Base-by-base conservation (phyloP, 345 rosid genomes). In the Salix arbutifolia region DNA sequence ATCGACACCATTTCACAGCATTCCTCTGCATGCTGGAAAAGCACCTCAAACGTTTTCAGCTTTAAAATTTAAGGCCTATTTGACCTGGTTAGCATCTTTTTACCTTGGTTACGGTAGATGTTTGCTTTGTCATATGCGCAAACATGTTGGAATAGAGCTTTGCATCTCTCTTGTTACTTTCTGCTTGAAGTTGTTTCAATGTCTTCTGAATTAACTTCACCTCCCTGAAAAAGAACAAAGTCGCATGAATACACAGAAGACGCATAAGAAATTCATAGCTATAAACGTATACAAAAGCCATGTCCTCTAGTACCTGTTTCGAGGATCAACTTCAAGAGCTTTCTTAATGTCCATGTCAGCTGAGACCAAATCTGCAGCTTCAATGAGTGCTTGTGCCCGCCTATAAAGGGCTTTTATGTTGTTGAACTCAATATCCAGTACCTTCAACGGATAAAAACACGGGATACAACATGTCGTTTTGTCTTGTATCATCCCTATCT, bases 401-500 rank as follows among this genome's bases (percentile, higher is more conserved):
- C 93, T 83, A 73, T 88, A 89, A 46, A 89, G 83, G 50, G 91
- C 93, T 80, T 89, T 89, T 73, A 85, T 73, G 71, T 89, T 89
- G 67, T 76, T 64, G 70, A 74, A 85, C 75, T 88, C 93, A 23
- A 79, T 65, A 46, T 84, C 91, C 74, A 89, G 81, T 53, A 88
- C 91, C 91, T 89, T 68, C 11, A 30, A 5, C 48, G 69, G 61
- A 81, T 64, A n/a, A 78, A 79, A 53, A 8, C 16, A 75, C 38
- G 33, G 42, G 74, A 23, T 46, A 75, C 72, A 37, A 56, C 64
- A n/a, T 58, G 26, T n/a, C 19, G 14, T 46, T 12, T 46, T 46
- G 52, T 46, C 52, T 46, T 46, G 18, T 46, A 46, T 46, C 17
- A 46, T 46, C 52, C 52, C 52, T 46, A 16, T 46, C 18, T 46